Evolutionary conservation across 2,329 filamentous ascomycete species (phyloP), one percentile per base, ranked within the genome.

Genomic region (Ophiostoma triangulosporum): DNA sequence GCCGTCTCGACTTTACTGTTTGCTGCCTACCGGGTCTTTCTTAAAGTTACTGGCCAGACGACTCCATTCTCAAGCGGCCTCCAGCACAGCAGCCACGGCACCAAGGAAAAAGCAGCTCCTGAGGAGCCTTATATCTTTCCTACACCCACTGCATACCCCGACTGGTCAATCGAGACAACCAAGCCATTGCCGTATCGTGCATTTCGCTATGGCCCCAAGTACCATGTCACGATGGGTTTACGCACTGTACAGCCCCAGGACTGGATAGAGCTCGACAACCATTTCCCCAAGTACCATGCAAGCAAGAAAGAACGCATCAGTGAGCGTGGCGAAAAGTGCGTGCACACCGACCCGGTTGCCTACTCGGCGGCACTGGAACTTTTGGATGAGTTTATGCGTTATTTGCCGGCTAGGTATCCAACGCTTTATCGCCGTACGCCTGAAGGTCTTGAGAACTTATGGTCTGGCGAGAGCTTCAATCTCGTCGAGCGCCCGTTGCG

Each of bases 241-340:
- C 46, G 46, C 46, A 48, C 46, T 9, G 29, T 11, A 1, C 46
- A 48, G 17, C 46, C 46, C n/a, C 27, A 48, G 29, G 46, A 48
- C 20, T 48, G 46, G 46, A 48, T 48, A 32, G 46, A 48, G 46
- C 27, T 48, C 27, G 46, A 48, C 29, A 48, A 48, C 12, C 46
- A 48, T 24, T 48, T 20, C 46, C 46, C 46, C 6, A 48, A 48
- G 26, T 48, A 48, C 46, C 46, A 48, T 24, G 46, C 46, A 12
- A 48, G 17, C 27, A 48, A 48, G 46, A 33, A 31, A 15, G 29
- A 48, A 17, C 46, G 46, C 29, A 48, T 48, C 29, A 33, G 27
- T 14, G 46, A 48, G n/a, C 46, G 46, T 20, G 29, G 29, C 3
- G 46, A 48, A 15, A 48, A 48, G 27, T 48, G 46, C 5, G 46